Evolutionary conservation across 352 stramenopile genomes (phyloP), one percentile per base, ranked within the genome.

Genomic region (Globisporangium sylvaticum): DNA sequence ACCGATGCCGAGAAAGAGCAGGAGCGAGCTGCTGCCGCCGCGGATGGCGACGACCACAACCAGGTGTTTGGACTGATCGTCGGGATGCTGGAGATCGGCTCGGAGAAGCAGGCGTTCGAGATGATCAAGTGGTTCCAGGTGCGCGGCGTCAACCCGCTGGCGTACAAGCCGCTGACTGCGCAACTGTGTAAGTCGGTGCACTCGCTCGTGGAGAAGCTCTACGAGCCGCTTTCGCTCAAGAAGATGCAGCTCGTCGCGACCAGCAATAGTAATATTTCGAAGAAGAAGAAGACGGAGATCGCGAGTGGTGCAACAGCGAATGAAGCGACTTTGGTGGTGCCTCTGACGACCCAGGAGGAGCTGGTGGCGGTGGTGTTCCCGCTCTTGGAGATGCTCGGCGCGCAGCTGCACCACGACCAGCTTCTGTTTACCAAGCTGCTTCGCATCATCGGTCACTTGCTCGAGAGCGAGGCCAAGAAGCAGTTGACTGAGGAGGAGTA

Each of bases 1-100:
- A 83, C 79, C 12, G 62, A 56, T 0, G 65, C 67, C 0, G 59
- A 31, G 6, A 64, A 81, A 1, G 68, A 29, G 0, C 53, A 25
- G 4, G 60, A 79, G 0, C 69, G 80, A 1, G 75, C 62, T 44
- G 67, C 57, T 42, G 71, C 76, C 27, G 58, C 22, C 9, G 67
- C 74, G 20, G 64, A 76, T 4, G 65, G 61, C 14, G 72, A 82
- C 6, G 73, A 88, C 58, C 65, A 81, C 60, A 94, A 94, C 64
- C 87, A 95, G 48, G 78, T 95, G 29, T 91, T 92, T 34, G 87
- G 87, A 1, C 54, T 95, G n/a, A 87, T 95, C 67, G 78, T 90
- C 64, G 86, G 87, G 0, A 74, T 95, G 62, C 73, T 95, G 7
- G 87, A 93, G 68, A 90, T 95, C 55, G 85, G 83, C 8, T 75